Evolutionary conservation across 164 flowering plant species (phyloP).

Genomic region (Piper betle): DNA sequence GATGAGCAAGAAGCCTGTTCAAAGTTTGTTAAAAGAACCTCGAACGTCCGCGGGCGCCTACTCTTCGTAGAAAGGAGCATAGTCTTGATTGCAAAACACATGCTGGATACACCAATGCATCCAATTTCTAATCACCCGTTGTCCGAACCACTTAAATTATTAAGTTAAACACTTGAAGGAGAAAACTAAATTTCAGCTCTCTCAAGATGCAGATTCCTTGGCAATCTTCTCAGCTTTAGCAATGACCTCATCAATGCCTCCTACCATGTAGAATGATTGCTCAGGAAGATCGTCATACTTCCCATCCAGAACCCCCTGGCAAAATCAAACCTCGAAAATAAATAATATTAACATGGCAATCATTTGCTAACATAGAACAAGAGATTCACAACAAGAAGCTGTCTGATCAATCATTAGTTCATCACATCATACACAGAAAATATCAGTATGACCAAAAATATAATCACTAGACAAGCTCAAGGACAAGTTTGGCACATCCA

Average conservation of each 20-base stretch:
- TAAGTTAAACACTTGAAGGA: background rate
- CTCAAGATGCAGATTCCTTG: slow-evolving; percentile 30
- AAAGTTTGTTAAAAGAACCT: too few relatives aligned
- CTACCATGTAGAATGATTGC: slow-evolving; percentile 97
- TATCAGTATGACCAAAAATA: too few relatives aligned
- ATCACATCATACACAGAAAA: background rate
- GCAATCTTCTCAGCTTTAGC: slow-evolving; percentile 98
- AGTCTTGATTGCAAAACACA: background rate
- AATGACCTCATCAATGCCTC: slow-evolving; percentile 94
- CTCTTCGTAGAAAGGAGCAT: background rate
- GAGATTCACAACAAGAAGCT: background rate
- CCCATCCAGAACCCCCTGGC: slow-evolving; percentile 31
- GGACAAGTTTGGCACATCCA: too few relatives aligned
- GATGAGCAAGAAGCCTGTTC: background rate
- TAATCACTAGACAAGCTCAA: too few relatives aligned
- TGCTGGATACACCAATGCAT: background rate
- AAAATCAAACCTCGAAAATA: background rate
- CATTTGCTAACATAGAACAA: background rate
- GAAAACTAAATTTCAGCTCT: background rate
- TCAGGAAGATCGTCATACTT: slow-evolving; percentile 90
- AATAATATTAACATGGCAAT: background rate
- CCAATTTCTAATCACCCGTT: background rate
- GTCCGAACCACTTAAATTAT: slow-evolving; percentile 1
- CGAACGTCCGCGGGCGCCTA: background rate
- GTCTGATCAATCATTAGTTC: background rate